Evolutionary conservation across 2,329 filamentous ascomycete genomes (phyloP).

Genomic region (Aspergillus versicolor): DNA sequence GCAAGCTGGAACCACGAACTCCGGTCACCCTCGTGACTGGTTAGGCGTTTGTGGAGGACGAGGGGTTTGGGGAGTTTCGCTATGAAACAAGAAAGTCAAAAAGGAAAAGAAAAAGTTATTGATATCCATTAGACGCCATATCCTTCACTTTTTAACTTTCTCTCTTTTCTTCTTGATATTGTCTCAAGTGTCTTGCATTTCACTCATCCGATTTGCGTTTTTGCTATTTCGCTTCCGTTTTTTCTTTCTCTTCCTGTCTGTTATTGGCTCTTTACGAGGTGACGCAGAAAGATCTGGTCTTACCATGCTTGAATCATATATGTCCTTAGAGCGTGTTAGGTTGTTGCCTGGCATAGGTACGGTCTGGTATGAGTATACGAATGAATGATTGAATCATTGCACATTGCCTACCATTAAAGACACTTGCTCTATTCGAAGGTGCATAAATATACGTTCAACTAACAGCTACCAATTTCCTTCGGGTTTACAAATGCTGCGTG

Average conservation of each 20-base stretch:
- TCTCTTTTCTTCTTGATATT: background rate
- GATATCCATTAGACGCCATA: constrained; percentile 14
- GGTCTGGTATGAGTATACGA: constrained; percentile 35
- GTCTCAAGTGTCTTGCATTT: background rate
- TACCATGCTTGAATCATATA: constrained; percentile 5
- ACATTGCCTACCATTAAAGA: background rate
- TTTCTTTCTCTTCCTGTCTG: constrained; percentile 6
- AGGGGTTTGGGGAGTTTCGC: constrained; percentile 45
- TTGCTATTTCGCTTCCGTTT: background rate
- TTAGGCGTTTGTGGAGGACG: constrained; percentile 47
- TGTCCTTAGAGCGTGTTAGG: constrained; percentile 14
- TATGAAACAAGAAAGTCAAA: constrained; percentile 25
- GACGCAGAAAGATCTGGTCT: constrained; percentile 8
- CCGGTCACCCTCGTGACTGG: constrained; percentile 39
- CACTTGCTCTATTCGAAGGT: background rate
- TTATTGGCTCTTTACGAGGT: constrained; percentile 12
- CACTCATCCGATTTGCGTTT: background rate
- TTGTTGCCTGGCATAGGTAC: constrained; percentile 12
- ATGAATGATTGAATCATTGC: constrained; percentile 32
- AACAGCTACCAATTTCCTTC: background rate
- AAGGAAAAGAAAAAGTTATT: constrained; percentile 7
- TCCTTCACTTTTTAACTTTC: background rate
- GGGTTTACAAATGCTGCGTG: background rate
- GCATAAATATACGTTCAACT: background rate
- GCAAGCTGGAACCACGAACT: constrained; percentile 34